Conservation (phyloP, 768 basidiomycete species). For the Xerocomellus dryophilus region DNA sequence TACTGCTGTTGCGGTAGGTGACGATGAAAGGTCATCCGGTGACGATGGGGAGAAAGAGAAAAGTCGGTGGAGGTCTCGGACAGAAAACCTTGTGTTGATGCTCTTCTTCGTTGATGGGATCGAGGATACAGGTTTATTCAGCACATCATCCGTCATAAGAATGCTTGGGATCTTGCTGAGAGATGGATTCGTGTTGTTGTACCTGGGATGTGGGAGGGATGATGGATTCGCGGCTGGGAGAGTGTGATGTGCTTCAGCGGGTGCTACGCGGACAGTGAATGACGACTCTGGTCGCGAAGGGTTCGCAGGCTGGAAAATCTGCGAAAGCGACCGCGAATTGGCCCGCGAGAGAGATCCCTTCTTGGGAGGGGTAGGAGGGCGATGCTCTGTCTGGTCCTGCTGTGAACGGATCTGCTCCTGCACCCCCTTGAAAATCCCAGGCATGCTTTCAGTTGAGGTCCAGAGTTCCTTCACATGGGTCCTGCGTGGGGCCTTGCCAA, state of each 20-base stretch:
- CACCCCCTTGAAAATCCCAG: constrained; percentile 26
- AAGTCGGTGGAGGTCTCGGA: constrained; percentile 36
- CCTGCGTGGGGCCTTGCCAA: constrained; percentile 35
- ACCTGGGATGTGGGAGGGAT: constrained; percentile 6
- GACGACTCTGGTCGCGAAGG: constrained; percentile 28
- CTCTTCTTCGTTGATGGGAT: constrained; percentile 32
- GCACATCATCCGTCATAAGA: constrained; percentile 8
- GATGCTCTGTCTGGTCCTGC: constrained; percentile 12
- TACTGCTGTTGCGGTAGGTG: constrained; percentile 1
- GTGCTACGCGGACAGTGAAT: constrained; percentile 20
- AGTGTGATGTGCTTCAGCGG: constrained; percentile 17
- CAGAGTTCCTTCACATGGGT: constrained; percentile 41
- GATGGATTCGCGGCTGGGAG: constrained; percentile 6
- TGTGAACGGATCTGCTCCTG: constrained; percentile 23
- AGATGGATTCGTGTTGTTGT: constrained; percentile 28
- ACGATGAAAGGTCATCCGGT: constrained; percentile 4
- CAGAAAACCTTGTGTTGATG: constrained; percentile 32
- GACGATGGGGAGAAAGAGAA: constrained; percentile 28
- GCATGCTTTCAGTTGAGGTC: constrained; percentile 29
- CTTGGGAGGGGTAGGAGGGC: constrained; percentile 17
- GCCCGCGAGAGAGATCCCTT: constrained; percentile 27
- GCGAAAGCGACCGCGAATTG: constrained; percentile 34
- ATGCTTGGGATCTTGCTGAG: constrained; percentile 14
- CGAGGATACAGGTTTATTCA: constrained; percentile 32
- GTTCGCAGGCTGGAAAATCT: constrained; percentile 23